These are phyloP conservation scores for Ambispora gerdemannii DNA, from an alignment of 192 early-diverging fungal genomes.

Conservation along the genomic window DNA sequence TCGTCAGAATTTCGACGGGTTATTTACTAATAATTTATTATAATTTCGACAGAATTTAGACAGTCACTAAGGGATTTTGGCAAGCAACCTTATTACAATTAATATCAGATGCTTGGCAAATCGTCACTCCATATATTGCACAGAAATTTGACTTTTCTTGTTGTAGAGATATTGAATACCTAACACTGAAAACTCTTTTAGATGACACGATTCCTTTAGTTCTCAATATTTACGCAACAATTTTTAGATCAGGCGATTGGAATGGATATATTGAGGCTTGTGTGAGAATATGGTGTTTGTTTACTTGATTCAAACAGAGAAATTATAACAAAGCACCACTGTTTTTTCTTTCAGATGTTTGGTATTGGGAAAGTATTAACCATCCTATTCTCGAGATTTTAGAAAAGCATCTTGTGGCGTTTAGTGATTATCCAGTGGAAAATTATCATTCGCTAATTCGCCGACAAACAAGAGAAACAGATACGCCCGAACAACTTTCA, in stretches of 20 bases:
- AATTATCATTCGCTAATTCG: conserved; percentile 4
- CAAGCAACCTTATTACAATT: too few species aligned
- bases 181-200: conserved; percentile 1
- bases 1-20: too few species aligned
- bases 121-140: too few species aligned
- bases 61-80: too few species aligned
- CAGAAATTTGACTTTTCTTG: too few species aligned
- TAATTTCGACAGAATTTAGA: too few species aligned
- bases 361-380: not conserved
- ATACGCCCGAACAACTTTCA: not conserved
- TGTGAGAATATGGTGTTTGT: not conserved
- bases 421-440: conserved; percentile 14
- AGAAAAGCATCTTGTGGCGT: not conserved
- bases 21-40: too few species aligned
- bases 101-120: too few species aligned
- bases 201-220: conserved; percentile 14
- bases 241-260: conserved; percentile 1
- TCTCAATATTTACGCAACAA: not conserved
- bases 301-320: not conserved
- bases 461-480: not conserved
- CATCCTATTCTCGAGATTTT: conserved; percentile 9
- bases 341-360: conserved; percentile 7
- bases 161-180: conserved; percentile 7
- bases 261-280: not conserved
- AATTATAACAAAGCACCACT: conserved; percentile 12